Conservation (phyloP, 192 early-diverging fungal species). For the Entomortierella lignicola region DNA sequence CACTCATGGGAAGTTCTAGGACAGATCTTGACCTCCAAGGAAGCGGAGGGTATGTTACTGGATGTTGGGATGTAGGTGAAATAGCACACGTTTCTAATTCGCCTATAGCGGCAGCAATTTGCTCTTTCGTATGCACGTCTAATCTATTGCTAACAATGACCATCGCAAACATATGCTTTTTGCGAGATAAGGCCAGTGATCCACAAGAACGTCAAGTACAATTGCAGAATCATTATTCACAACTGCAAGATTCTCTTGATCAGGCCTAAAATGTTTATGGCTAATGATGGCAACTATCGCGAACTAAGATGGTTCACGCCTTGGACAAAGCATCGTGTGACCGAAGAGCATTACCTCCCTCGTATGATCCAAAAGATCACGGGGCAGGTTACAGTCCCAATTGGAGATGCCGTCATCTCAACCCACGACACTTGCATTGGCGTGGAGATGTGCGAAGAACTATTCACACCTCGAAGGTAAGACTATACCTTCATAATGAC, state of each 20-base stretch:
- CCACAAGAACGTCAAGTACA: constrained; percentile 94
- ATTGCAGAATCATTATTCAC: constrained; percentile 92
- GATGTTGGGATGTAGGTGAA: constrained; percentile 94
- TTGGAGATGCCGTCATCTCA: constrained; percentile 92
- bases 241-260: constrained; percentile 91
- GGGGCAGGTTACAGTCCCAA: constrained; percentile 81
- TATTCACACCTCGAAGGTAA: constrained; percentile 93
- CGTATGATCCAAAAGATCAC: constrained; percentile 82
- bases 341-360: constrained; percentile 88
- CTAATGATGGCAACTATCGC: constrained; percentile 98
- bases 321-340: constrained; percentile 73
- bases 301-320: constrained; percentile 95
- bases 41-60: constrained; percentile 82
- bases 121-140: too few species aligned
- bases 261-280: constrained; percentile 95
- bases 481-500: too few species aligned
- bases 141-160: too few species aligned
- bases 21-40: constrained; percentile 72
- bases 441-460: constrained; percentile 96
- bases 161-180: neutral
- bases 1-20: constrained; percentile 96
- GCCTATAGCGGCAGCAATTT: too few species aligned
- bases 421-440: constrained; percentile 91
- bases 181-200: constrained; percentile 77
- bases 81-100: too few species aligned